Conservation (phyloP, 2,329 filamentous ascomycete species). For the Sphaceloma murrayae region DNA sequence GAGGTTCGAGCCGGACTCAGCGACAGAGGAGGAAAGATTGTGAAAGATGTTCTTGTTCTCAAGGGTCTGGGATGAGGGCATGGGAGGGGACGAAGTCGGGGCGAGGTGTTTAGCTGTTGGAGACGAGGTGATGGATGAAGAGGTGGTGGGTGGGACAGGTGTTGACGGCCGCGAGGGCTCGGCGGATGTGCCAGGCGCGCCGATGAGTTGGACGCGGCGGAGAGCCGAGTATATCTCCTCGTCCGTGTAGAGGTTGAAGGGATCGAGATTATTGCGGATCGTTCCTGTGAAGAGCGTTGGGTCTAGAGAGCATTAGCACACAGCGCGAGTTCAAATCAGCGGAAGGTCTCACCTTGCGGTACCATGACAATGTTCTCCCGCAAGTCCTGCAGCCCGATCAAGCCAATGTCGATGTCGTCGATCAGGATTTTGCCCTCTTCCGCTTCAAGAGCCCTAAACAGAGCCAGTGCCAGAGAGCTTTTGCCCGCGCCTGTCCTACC, state of each 20-base stretch:
- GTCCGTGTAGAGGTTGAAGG: constrained; percentile 80
- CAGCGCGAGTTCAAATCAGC: no score
- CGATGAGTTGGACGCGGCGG: constrained; percentile 79
- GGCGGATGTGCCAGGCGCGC: constrained; percentile 41
- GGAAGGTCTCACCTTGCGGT: constrained; percentile 52
- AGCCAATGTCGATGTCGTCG: constrained; percentile 80
- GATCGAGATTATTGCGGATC: constrained; percentile 84
- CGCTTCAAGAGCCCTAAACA: constrained; percentile 89
- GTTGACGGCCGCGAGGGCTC: constrained; percentile 28
- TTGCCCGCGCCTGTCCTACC: constrained; percentile 93
- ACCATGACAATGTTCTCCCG: constrained; percentile 94
- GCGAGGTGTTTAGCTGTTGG: constrained; percentile 23
- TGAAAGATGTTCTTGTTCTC: constrained; percentile 94
- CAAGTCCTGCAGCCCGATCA: constrained; percentile 85
- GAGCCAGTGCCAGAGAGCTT: constrained; percentile 82
- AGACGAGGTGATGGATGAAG: constrained; percentile 24
- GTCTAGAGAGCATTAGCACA: no score
- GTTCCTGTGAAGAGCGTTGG: constrained; percentile 90
- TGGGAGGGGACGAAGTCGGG: constrained; percentile 24
- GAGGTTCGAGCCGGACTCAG: constrained; percentile 86
- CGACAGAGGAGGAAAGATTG: constrained; percentile 71
- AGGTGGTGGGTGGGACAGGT: constrained; percentile 23
- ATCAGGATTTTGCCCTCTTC: constrained; percentile 83
- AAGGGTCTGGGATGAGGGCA: constrained; percentile 29
- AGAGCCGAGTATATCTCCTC: constrained; percentile 82